Evolutionary conservation across 805 yeast genomes (phyloP).

Genomic region (Middelhovenomyces tepae): DNA sequence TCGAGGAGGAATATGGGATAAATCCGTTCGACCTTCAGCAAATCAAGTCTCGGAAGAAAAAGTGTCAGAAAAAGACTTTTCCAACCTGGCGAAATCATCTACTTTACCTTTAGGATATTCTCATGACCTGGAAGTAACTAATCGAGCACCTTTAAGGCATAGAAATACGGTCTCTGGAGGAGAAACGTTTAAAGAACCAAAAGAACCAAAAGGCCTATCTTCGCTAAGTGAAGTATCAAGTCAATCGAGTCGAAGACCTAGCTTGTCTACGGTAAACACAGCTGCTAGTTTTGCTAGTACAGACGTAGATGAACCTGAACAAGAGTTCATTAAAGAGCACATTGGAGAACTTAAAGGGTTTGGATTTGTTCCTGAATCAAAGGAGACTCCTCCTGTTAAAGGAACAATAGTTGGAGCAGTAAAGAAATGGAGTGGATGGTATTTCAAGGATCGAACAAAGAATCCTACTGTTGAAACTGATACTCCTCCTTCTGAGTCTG

Average conservation of each 20-base stretch:
- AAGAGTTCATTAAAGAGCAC: slow-evolving; percentile 11
- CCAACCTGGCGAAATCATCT: too few relatives aligned
- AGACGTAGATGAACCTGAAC: slow-evolving; percentile 1
- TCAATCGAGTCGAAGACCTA: too few relatives aligned
- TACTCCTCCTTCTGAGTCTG: background rate
- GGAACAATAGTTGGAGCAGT: slow-evolving; percentile 16
- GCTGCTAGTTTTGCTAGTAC: slow-evolving; percentile 1
- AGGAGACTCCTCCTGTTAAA: slow-evolving; percentile 6
- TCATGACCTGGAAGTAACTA: too few relatives aligned
- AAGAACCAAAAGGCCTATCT: too few relatives aligned
- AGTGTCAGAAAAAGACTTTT: too few relatives aligned
- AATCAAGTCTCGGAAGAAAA: too few relatives aligned
- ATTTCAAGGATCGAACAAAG: slow-evolving; percentile 14
- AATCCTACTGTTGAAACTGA: background rate
- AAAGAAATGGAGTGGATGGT: slow-evolving; percentile 22
- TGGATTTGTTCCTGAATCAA: slow-evolving; percentile 8
- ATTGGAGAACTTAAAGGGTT: slow-evolving; percentile 16
- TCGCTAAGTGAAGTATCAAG: too few relatives aligned
- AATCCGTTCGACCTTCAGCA: slow-evolving; percentile 27
- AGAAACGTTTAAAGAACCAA: too few relatives aligned
- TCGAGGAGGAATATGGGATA: slow-evolving; percentile 92
- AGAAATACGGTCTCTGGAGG: too few relatives aligned
- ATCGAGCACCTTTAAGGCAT: too few relatives aligned
- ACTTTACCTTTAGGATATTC: too few relatives aligned
- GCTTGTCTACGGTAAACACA: too few relatives aligned